A percentile compares a stretch with the other conserved stretches of the same genome.
Conservation (phyloP, 2,329 filamentous ascomycete species). For the Ophidiomyces ophidiicola region DNA sequence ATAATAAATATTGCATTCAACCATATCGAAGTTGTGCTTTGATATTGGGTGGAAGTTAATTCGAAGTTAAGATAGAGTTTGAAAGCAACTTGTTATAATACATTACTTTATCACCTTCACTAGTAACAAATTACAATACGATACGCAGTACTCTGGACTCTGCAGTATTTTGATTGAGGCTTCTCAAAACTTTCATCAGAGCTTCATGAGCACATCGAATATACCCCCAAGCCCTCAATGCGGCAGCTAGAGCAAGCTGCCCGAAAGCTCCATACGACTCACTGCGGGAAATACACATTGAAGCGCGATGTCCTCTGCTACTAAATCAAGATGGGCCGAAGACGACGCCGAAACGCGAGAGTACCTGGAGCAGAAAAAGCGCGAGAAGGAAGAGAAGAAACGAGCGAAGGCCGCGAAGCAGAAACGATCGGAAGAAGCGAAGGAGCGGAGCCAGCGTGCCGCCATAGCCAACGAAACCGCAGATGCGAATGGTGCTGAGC, state of each 20-base stretch:
- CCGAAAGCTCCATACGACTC: not conserved
- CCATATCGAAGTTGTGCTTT: no score
- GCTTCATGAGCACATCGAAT: no score
- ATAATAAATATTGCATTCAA: no score
- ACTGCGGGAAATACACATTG: not conserved
- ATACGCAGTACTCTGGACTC: no score
- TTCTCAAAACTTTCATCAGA: no score
- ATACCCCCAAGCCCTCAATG: no score
- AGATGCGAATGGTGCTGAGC: conserved; percentile 10
- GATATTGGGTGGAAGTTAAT: no score
- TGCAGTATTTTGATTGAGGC: no score
- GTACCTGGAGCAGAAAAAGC: conserved; percentile 55
- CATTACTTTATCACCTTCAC: no score
- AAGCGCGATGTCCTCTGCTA: conserved; percentile 45
- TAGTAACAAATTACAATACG: no score
- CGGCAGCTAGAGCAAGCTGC: not conserved
- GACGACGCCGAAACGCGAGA: conserved; percentile 67
- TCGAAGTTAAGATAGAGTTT: no score
- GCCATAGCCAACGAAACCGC: conserved; percentile 19
- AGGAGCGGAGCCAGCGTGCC: conserved; percentile 29
- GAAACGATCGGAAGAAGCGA: conserved; percentile 48
- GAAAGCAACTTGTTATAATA: no score
- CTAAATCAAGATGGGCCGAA: conserved; percentile 76
- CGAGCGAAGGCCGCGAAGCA: conserved; percentile 72
- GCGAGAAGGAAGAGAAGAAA: conserved; percentile 82